Base-by-base conservation (phyloP, 805 yeast species). In the Blastobotrys peoriensis region DNA sequence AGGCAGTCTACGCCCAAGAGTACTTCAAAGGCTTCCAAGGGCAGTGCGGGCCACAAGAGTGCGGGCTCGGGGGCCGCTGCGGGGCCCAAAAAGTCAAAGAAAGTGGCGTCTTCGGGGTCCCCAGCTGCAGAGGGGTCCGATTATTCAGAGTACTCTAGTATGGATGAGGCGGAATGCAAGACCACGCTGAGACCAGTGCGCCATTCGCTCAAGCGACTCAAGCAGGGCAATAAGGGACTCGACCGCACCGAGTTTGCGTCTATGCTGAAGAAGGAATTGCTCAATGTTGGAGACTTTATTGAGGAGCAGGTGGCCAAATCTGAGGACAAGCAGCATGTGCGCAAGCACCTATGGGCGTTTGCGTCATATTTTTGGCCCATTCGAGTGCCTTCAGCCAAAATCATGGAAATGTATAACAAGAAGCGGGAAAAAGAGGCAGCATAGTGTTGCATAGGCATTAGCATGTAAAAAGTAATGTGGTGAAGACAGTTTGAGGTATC, bases 301-400 rank as follows among this genome's bases (percentile, higher is more conserved):
- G 75, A 69, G 28, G 56, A 63, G 42, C 64, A 64, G 33, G 69
- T 68, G 18, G 46, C 47, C 13, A 54, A 60, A 15, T 55, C 59
- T 0, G 49, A 49, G 17, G 54, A 51, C 13, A 44, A 49, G 34
- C 56, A 49, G 18, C 74, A 70, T 56, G 54, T 67, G 46, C 68
- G 70, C 46, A 81, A 75, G 59, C 93, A 86, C 56, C 64, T 87
- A 47, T 87, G 96, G 96, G 76, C 84, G 23, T 86, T 82, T 61
- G 86, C 93, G 3, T 73, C 88, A 17, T 74, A 76, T 43, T 87
- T 79, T 66, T 87, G 96, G 96, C 96, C 96, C 2, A 84, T 79
- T 3, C 75, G 76, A 49, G 96, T 83, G 35, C 57, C 69, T 10
- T 81, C 91, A 48, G 64, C 70, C 33, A 83, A 83, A 65, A 76